phyloP scores from a whole-genome alignment of 805 yeast genomes.

The Zygoascus tannicola region DNA sequence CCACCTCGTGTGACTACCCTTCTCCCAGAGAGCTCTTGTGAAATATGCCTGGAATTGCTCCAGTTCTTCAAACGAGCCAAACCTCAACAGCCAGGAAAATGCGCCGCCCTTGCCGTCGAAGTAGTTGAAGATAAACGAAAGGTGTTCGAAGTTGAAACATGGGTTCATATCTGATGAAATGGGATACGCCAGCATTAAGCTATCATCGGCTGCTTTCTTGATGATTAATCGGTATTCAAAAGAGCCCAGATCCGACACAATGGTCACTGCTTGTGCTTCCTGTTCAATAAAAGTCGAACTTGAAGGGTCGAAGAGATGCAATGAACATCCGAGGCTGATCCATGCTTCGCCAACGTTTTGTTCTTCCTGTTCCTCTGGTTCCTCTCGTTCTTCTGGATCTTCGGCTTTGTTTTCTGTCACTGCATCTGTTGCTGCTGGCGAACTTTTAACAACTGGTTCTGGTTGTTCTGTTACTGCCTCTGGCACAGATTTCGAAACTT shows the following conservation, averaged over 20 bases:
- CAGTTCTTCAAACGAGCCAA: constrained; percentile 34
- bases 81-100: constrained; percentile 56
- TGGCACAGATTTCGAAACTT: background rate
- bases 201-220: constrained; percentile 21
- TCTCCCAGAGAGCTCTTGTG: constrained; percentile 53
- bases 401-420: too few relatives aligned
- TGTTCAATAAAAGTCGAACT: constrained; percentile 40
- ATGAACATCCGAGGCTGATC: too few relatives aligned
- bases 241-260: constrained; percentile 37
- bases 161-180: constrained; percentile 37
- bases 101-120: constrained; percentile 27
- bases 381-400: too few relatives aligned
- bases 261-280: constrained; percentile 26
- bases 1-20: constrained; percentile 45
- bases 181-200: constrained; percentile 32
- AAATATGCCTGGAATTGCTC: constrained; percentile 44
- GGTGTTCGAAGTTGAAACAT: constrained; percentile 47
- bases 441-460: constrained; percentile 8
- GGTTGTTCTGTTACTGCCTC: background rate
- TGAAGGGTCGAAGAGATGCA: constrained; percentile 50
- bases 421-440: too few relatives aligned
- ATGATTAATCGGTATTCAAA: constrained; percentile 50
- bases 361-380: too few relatives aligned
- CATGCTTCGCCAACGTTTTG: too few relatives aligned
- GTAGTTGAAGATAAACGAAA: constrained; percentile 60